Base-by-base conservation (phyloP, 495 filamentous ascomycete species). In the Annulohypoxylon stygium region DNA sequence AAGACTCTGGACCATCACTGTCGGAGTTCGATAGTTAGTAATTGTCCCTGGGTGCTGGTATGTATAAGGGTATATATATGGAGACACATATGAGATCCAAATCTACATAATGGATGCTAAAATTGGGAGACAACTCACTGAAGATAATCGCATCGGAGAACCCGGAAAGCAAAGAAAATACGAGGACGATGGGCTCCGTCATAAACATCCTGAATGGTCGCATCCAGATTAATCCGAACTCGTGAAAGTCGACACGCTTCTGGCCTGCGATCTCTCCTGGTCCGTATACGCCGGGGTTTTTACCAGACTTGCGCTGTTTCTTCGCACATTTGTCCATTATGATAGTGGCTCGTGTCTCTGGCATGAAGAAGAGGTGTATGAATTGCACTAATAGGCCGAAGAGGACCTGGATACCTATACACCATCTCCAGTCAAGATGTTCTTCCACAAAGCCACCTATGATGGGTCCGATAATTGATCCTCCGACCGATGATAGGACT, bases 191-290 rank as follows among this genome's bases (percentile, higher is more conserved):
- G 2, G 88, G 88, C 76, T 90, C 88, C 12, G 85, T 88, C 23
- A 88, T 30, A 76, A 89, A 89, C 88, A 90, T 90, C 59, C 77
- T 79, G 82, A 90, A 90, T 0, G 88, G 88, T n/a, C 88, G 87
- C 33, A 85, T 73, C 86, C 86, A 89, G 63, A 85, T 87, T 14
- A 81, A 61, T 26, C 89, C 64, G 37, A 91, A 78, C 63, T 92
- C 88, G 25, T 81, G 83, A 60, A 81, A 78, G 23, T 86, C 86
- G 81, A 92, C 36, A 10, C 47, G 55, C 9, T 25, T 61, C 39
- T 47, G 50, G 9, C 50, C 69, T 3, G 26, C 25, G 25, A 90
- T 82, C 77, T 92, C 90, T 65, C 87, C 88, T 30, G 90, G 90
- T 2, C 90, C 90, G 62, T 86, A 92, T 67, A 92, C 75, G 45